phyloP scores from a whole-genome alignment of 2,329 filamentous ascomycete genomes.

The Lachnum nothofagi region DNA sequence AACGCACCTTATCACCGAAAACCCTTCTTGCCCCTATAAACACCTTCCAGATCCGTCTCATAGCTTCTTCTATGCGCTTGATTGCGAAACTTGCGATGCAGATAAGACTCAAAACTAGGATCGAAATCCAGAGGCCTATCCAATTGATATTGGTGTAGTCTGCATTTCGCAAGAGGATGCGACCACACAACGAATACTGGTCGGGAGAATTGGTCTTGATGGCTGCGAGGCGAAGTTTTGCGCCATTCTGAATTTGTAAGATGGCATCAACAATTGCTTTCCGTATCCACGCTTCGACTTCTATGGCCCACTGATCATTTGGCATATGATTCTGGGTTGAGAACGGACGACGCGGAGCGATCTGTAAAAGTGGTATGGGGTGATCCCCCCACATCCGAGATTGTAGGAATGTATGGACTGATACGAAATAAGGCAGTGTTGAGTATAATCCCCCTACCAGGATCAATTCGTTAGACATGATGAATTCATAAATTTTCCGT shows the following conservation, averaged over 20 bases:
- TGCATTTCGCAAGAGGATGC: neutral
- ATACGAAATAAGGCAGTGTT: too few species aligned
- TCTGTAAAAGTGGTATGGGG: too few species aligned
- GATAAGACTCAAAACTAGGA: neutral
- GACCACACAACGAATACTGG: neutral
- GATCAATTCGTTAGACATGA: too few species aligned
- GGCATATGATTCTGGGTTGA: neutral
- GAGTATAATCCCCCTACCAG: too few species aligned
- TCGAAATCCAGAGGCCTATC: constrained; percentile 1
- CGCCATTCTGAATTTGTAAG: neutral
- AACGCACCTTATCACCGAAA: too few species aligned
- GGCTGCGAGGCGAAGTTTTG: neutral
- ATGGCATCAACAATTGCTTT: neutral
- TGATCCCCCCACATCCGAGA: too few species aligned
- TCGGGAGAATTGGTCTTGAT: neutral
- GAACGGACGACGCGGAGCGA: too few species aligned
- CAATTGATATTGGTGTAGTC: neutral
- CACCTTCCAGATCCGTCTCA: too few species aligned
- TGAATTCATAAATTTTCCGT: too few species aligned
- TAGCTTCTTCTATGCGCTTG: too few species aligned
- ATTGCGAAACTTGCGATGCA: constrained; percentile 2
- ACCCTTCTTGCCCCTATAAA: too few species aligned
- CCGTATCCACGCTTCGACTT: neutral
- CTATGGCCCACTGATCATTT: neutral
- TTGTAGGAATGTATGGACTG: too few species aligned